Evolutionary conservation across 2,329 filamentous ascomycete genomes (phyloP).

Genomic region (Whalleya microplaca): DNA sequence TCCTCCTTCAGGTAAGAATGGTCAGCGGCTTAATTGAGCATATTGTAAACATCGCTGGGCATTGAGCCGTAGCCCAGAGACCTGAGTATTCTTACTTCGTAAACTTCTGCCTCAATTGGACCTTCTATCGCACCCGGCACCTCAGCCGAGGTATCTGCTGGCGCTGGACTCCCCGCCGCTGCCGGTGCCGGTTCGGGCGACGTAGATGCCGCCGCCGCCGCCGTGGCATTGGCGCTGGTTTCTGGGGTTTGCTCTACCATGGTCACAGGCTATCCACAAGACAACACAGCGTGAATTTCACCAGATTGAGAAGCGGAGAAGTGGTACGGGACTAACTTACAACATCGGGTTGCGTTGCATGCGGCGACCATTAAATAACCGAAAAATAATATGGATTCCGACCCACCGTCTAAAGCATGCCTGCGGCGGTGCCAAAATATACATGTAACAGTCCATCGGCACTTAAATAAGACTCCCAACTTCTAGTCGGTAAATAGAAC

Average conservation of each 20-base stretch:
- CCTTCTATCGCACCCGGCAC: slow-evolving; percentile 13
- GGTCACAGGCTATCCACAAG: neutral
- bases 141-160: neutral
- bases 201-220: neutral
- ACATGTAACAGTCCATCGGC: neutral
- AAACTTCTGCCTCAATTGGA: slow-evolving; percentile 14
- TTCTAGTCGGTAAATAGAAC: too few relatives aligned
- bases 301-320: slow-evolving; percentile 14
- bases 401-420: neutral
- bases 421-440: neutral
- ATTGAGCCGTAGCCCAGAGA: neutral
- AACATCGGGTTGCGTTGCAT: neutral
- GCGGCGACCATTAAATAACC: neutral
- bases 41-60: neutral
- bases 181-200: neutral
- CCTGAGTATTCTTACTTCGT: slow-evolving; percentile 11
- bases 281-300: neutral
- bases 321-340: neutral
- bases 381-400: neutral
- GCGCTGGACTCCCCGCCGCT: neutral
- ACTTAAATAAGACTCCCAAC: neutral
- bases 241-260: slow-evolving; percentile 10
- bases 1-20: slow-evolving; percentile 4
- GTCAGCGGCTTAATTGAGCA: slow-evolving; percentile 6
- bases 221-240: neutral